Percentiles rank a stretch among this genome's conserved stretches.
Conservation (phyloP, 768 basidiomycete species). For the Serendipita sp. region DNA sequence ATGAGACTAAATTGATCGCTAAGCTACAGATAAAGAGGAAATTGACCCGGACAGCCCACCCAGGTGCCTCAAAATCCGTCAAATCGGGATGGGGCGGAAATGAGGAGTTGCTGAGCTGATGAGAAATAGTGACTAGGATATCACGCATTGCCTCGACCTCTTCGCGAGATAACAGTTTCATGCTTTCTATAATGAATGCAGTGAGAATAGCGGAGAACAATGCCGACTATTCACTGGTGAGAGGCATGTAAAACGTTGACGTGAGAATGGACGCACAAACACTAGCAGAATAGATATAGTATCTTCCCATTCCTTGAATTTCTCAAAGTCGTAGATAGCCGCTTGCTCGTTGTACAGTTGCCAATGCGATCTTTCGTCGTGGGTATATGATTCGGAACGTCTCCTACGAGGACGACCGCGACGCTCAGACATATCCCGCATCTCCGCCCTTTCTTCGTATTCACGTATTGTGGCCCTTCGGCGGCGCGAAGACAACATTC, state of each 20-base stretch:
- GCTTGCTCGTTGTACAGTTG: background rate
- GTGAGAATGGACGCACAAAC: background rate
- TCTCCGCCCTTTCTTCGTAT: no score
- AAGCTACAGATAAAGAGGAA: no score
- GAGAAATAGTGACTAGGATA: background rate
- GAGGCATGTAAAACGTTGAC: no score
- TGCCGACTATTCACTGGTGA: background rate
- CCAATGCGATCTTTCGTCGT: background rate
- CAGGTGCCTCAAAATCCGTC: no score
- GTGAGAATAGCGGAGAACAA: background rate
- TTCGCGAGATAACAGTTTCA: background rate
- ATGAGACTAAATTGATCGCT: no score
- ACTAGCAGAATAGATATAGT: background rate
- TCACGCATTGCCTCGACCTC: background rate
- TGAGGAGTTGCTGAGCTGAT: background rate
- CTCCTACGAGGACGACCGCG: no score
- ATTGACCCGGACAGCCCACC: no score
- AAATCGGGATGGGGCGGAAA: no score
- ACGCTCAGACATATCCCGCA: no score
- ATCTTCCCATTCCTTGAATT: background rate
- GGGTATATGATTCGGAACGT: no score
- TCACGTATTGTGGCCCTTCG: no score
- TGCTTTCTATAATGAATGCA: conserved; percentile 2
- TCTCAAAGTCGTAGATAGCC: background rate
- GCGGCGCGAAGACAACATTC: no score